These are phyloP conservation scores for Lycium barbarum DNA, from an alignment of 257 asterid genomes.

Conservation along the genomic window DNA sequence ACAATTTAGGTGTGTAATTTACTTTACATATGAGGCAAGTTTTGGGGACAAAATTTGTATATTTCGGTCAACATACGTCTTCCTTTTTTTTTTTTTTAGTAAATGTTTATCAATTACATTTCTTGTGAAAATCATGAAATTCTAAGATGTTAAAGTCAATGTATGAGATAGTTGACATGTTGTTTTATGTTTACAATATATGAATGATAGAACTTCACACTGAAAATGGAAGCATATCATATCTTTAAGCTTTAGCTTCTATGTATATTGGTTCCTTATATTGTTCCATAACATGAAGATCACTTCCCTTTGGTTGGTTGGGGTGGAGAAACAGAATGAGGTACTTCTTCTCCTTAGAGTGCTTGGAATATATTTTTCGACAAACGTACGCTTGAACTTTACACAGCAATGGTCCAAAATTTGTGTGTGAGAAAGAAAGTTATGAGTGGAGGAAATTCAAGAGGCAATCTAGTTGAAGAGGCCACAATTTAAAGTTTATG, in stretches of 20 bases:
- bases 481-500: no score
- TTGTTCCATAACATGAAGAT: neutral
- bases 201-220: neutral
- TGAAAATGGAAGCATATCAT: neutral
- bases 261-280: neutral
- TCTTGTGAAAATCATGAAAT: no score
- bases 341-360: neutral
- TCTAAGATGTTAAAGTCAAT: no score
- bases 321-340: neutral
- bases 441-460: neutral
- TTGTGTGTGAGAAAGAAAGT: neutral
- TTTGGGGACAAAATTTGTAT: no score
- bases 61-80: no score
- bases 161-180: neutral
- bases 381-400: neutral
- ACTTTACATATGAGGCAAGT: no score
- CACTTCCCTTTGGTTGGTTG: neutral
- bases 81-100: no score
- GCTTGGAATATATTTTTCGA: neutral
- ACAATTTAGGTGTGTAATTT: no score
- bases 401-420: constrained; percentile 26
- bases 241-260: neutral
- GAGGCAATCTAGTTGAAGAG: neutral
- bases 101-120: no score
- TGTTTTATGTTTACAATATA: constrained; percentile 16